Conservation (phyloP, 768 basidiomycete species). For the Leccinellum luteum region DNA sequence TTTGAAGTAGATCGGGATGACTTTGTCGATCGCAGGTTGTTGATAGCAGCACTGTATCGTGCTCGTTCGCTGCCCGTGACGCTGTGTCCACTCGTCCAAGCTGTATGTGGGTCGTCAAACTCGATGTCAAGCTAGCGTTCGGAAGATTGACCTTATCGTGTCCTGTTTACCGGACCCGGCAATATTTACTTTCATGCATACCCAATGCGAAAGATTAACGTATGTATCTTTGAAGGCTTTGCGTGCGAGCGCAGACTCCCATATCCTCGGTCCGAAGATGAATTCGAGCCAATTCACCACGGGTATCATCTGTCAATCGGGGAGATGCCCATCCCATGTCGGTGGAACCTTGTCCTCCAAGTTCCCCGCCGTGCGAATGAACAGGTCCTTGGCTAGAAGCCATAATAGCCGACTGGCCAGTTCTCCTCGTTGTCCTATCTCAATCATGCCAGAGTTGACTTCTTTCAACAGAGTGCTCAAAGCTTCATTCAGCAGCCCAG, state of each 20-base stretch:
- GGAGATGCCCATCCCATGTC: conserved; percentile 3
- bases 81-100: not conserved
- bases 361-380: not conserved
- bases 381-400: conserved; percentile 5
- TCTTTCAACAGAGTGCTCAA: not conserved
- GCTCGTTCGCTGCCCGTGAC: not conserved
- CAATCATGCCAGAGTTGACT: conserved; percentile 8
- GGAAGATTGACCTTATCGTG: not conserved
- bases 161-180: not conserved
- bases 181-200: not conserved
- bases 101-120: not conserved
- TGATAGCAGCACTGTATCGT: not conserved
- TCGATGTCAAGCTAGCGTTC: not conserved
- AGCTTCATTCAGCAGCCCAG: not conserved
- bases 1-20: not conserved
- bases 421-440: conserved; percentile 4
- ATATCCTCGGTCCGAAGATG: not conserved
- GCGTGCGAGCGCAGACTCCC: not conserved
- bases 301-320: not conserved
- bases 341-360: not conserved
- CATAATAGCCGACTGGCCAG: conserved; percentile 5
- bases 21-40: not conserved
- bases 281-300: not conserved
- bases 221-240: not conserved
- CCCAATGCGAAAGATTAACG: not conserved